Conservation (phyloP, 1,284 basidiomycete species). For the Peniophora sp. region DNA sequence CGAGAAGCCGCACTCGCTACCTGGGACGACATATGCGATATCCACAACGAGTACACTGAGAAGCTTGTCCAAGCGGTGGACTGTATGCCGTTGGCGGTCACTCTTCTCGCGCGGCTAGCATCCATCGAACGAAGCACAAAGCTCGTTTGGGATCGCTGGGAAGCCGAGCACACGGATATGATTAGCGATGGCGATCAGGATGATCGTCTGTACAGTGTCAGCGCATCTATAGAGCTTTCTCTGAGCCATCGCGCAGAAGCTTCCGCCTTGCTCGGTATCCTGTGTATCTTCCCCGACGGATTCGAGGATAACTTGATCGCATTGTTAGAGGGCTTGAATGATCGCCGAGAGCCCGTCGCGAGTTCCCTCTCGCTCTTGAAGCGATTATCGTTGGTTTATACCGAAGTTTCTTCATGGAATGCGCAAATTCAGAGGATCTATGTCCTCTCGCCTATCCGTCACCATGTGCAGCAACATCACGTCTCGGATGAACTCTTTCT, state of each 20-base stretch:
- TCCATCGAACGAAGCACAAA: not conserved
- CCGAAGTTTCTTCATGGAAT: no score
- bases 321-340: not conserved
- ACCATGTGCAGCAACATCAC: not conserved
- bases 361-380: not conserved
- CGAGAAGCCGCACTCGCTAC: not conserved
- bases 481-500: no score
- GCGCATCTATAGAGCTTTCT: not conserved
- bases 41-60: not conserved
- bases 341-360: not conserved
- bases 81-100: conserved; percentile 1
- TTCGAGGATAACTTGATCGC: not conserved
- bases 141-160: not conserved
- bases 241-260: no score
- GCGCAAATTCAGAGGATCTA: not conserved
- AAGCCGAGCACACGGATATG: not conserved
- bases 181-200: not conserved
- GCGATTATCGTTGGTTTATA: no score
- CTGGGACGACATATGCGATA: not conserved
- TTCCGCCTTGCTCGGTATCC: not conserved
- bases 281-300: not conserved
- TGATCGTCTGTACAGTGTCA: not conserved
- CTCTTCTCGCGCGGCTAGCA: not conserved
- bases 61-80: not conserved
- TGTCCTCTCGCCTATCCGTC: not conserved